Conservation (phyloP, 2,329 filamentous ascomycete species). For the Cryphonectria japonica region DNA sequence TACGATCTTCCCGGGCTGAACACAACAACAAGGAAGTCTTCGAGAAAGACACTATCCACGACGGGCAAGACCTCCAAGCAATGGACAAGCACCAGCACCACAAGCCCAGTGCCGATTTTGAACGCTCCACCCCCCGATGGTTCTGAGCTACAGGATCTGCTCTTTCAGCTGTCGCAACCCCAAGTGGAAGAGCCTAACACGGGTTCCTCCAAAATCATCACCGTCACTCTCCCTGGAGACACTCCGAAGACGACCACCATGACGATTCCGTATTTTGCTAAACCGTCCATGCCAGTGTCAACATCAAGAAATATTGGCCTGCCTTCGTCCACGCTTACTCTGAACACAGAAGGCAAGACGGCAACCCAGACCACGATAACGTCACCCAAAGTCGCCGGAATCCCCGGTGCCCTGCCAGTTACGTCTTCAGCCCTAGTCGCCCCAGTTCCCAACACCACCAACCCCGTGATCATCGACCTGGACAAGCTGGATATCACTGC, state of each 20-base stretch:
- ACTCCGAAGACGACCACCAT: neutral
- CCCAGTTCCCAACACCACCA: neutral
- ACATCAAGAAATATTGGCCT: neutral
- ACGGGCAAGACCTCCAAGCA: neutral
- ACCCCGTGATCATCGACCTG: slow-evolving; percentile 5
- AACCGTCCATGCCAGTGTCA: neutral
- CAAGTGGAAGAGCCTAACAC: neutral
- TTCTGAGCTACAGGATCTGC: neutral
- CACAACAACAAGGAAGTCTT: neutral
- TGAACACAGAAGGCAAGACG: neutral
- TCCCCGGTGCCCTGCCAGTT: neutral
- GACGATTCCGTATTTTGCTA: slow-evolving; percentile 1
- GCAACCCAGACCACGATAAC: neutral
- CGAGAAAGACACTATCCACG: neutral
- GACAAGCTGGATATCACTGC: neutral
- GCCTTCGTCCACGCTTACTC: neutral
- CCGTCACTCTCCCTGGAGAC: neutral
- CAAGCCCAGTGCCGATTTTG: neutral
- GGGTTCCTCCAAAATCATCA: neutral
- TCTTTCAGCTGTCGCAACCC: neutral
- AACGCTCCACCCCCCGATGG: neutral
- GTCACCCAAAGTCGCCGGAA: neutral
- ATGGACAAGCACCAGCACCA: neutral
- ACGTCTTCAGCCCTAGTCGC: neutral
- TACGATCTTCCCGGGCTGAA: neutral